Evolutionary conservation across 441 rosid genomes (phyloP).

Genomic region (Gossypium laxum): DNA sequence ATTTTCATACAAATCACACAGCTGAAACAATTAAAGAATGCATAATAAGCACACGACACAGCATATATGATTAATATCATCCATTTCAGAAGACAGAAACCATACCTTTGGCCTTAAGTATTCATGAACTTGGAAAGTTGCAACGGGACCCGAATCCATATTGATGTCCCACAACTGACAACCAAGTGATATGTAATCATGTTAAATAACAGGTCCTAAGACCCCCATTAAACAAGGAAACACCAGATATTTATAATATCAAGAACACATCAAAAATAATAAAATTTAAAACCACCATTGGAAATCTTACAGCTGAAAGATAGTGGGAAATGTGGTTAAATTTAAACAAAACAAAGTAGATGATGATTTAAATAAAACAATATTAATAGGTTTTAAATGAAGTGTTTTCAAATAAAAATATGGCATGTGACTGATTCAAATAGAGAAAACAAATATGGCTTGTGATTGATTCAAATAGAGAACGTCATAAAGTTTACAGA

Average conservation of each 20-base stretch:
- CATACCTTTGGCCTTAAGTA: slow-evolving; percentile 65
- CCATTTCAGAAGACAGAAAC: slow-evolving; percentile 8
- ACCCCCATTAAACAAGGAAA: neutral
- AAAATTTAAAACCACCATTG: neutral
- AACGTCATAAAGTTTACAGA: too few species aligned
- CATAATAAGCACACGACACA: slow-evolving; percentile 3
- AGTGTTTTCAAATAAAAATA: neutral
- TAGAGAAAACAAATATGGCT: neutral
- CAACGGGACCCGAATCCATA: slow-evolving; percentile 77
- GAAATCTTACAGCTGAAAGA: neutral
- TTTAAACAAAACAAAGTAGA: neutral
- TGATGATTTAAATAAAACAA: neutral
- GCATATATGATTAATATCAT: neutral
- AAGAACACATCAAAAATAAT: neutral
- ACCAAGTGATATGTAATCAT: neutral
- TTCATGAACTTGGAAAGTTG: slow-evolving; percentile 71
- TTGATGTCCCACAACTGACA: slow-evolving; percentile 69
- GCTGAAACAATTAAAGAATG: slow-evolving; percentile 23
- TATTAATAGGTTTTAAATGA: neutral
- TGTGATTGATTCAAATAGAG: neutral
- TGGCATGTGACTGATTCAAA: neutral
- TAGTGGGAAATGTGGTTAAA: neutral
- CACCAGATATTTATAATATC: neutral
- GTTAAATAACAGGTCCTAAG: slow-evolving; percentile 1
- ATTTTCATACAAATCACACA: slow-evolving; percentile 66